Percentiles rank a stretch among this genome's conserved stretches.
phyloP scores from a whole-genome alignment of 768 basidiomycete species.

The Exsudoporus frostii region DNA sequence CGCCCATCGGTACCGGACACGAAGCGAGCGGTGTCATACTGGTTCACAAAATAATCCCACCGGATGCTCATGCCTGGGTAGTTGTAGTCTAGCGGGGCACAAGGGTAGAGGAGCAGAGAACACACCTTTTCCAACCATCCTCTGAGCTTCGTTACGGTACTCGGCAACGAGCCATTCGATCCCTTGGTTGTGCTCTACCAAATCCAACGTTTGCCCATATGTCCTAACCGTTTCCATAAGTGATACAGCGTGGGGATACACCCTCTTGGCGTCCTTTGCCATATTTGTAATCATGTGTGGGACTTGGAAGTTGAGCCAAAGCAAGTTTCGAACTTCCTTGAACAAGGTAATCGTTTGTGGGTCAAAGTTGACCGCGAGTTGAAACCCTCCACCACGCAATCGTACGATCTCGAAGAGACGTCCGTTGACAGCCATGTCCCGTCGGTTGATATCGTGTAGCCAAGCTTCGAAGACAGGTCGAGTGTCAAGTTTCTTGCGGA shows the following conservation, averaged over 20 bases:
- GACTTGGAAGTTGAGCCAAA: constrained; percentile 95
- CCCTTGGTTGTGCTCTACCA: constrained; percentile 86
- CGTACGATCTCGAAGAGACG: constrained; percentile 89
- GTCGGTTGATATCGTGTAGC: constrained; percentile 90
- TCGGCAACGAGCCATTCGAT: constrained; percentile 95
- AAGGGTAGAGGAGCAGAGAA: not conserved
- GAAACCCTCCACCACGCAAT: constrained; percentile 69
- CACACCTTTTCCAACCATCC: constrained; percentile 88
- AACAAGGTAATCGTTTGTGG: constrained; percentile 97
- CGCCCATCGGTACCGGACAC: constrained; percentile 67
- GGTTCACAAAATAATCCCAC: constrained; percentile 96
- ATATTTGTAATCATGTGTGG: constrained; percentile 93
- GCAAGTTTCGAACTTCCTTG: constrained; percentile 94
- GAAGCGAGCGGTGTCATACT: constrained; percentile 82
- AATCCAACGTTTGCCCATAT: constrained; percentile 90
- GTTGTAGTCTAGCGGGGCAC: not conserved
- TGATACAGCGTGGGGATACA: constrained; percentile 97
- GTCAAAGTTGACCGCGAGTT: constrained; percentile 96
- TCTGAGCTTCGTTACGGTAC: constrained; percentile 87
- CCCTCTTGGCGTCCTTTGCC: constrained; percentile 98
- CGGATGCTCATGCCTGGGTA: constrained; percentile 84
- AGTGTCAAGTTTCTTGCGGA: constrained; percentile 95
- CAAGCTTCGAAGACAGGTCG: constrained; percentile 93
- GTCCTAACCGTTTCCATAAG: constrained; percentile 99
- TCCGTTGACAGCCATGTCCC: constrained; percentile 90